Evolutionary conservation across 257 asterid species (phyloP), one percentile per base, ranked within the genome.

Genomic region (Cynanchum wilfordii): DNA sequence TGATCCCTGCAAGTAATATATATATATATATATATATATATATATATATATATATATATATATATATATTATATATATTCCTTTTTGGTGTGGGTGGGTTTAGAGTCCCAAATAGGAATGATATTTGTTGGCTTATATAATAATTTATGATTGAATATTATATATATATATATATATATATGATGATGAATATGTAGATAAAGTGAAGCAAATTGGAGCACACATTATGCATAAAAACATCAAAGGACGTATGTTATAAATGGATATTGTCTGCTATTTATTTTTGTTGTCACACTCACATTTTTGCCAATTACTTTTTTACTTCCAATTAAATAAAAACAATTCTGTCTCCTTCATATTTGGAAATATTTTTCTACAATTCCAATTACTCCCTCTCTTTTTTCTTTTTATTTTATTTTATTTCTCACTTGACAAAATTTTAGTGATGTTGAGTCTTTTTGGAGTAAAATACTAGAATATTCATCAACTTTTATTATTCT

Each of bases 181-280:
- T 36, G 40, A 3, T 36, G 40, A n/a, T 36, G 40, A 7, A 1
- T 2, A 5, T 7, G 2, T 51, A 54, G 10, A 27, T 54, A n/a
- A 54, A 20, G 59, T 54, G 27, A 22, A 55, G 22, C 9, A 1
- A n/a, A 17, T n/a, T n/a, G 30, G 62, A 56, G 16, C 62, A 56
- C 11, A 13, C 59, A 54, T 20, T 4, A 56, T 56, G 27, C 59
- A 19, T 20, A 54, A 25, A n/a, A 54, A 54, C 62, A 22, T 22
- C 62, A 56, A 56, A 1, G 62, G 30, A 22, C 10, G 29, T 22
- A 11, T 25, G 33, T 24, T 25, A 58, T 58, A 24, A 24, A 58
- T 25, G 64, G 64, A 58, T 58, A 24, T 58, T 58, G 36, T 58
- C 64, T 10, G 64, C 64, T 25, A 58, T 24, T 58, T 56, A 58